phyloP scores from a whole-genome alignment of 2,329 filamentous ascomycete genomes.

The Alternaria sp. region DNA sequence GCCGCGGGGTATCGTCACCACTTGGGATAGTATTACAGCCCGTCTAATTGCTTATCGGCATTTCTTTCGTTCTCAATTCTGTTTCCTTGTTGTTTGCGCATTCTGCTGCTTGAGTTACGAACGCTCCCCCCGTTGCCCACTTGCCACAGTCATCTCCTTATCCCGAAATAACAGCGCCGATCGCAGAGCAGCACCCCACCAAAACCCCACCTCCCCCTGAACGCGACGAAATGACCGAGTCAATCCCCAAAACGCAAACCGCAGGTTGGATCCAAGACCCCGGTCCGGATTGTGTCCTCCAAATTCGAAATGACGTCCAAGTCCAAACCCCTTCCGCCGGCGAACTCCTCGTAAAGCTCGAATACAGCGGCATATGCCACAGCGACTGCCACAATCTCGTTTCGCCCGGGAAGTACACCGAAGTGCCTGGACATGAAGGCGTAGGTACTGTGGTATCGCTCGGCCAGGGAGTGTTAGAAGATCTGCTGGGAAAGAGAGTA shows the following conservation, averaged over 20 bases:
- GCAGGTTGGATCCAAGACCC: slow-evolving; percentile 49
- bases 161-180: background rate
- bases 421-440: slow-evolving; percentile 57
- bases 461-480: slow-evolving; percentile 32
- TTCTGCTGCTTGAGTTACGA: background rate
- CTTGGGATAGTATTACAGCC: background rate
- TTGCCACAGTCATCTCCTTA: background rate
- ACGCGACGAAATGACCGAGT: background rate
- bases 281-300: slow-evolving; percentile 42
- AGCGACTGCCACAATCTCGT: slow-evolving; percentile 56
- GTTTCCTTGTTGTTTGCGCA: too few relatives aligned
- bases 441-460: slow-evolving; percentile 52
- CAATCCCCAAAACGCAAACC: slow-evolving; percentile 43
- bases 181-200: background rate
- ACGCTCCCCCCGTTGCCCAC: fast-evolving
- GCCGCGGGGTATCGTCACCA: slow-evolving; percentile 5
- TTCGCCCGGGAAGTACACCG: slow-evolving; percentile 52
- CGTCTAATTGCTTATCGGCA: background rate
- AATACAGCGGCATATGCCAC: slow-evolving; percentile 57
- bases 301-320: slow-evolving; percentile 44
- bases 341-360: slow-evolving; percentile 56
- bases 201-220: background rate
- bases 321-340: slow-evolving; percentile 49
- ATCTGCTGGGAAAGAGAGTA: slow-evolving; percentile 46
- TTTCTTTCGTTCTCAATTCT: background rate